Conservation (phyloP, 495 filamentous ascomycete species). For the Parathielavia appendiculata region DNA sequence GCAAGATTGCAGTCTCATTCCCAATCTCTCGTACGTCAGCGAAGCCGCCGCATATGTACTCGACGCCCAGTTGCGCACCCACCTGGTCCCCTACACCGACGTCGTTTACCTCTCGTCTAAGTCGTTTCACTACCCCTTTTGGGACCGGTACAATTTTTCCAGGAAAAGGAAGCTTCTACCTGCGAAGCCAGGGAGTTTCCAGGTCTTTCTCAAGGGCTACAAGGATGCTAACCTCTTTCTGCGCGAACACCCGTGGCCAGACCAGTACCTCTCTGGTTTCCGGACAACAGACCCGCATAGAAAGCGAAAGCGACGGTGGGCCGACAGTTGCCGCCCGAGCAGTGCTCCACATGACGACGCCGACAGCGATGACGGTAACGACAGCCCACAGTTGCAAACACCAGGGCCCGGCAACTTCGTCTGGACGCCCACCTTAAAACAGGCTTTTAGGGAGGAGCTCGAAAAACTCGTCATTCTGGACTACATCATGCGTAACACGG, state of each 20-base stretch:
- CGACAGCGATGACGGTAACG: constrained; percentile 60
- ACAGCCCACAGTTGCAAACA: constrained; percentile 33
- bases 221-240: constrained; percentile 96
- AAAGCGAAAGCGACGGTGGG: constrained; percentile 69
- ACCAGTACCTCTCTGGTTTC: constrained; percentile 75
- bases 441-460: constrained; percentile 88
- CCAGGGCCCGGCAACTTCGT: constrained; percentile 55
- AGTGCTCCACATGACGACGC: constrained; percentile 62
- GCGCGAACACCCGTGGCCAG: constrained; percentile 95
- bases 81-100: constrained; percentile 93
- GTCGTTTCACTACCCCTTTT: constrained; percentile 96
- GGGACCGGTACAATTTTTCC: constrained; percentile 85
- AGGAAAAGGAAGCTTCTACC: constrained; percentile 84
- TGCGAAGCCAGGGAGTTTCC: constrained; percentile 89
- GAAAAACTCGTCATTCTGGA: constrained; percentile 97
- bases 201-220: constrained; percentile 93
- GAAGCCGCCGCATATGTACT: constrained; percentile 96
- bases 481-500: constrained; percentile 99
- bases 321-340: constrained; percentile 71
- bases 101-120: constrained; percentile 92
- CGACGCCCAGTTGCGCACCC: constrained; percentile 81
- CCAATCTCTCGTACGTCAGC: constrained; percentile 97
- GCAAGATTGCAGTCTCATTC: constrained; percentile 61
- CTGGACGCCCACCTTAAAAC: constrained; percentile 86
- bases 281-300: constrained; percentile 65